These are phyloP conservation scores for Coprinopsis cinerea DNA, from an alignment of 768 basidiomycete genomes.

Conservation along the genomic window DNA sequence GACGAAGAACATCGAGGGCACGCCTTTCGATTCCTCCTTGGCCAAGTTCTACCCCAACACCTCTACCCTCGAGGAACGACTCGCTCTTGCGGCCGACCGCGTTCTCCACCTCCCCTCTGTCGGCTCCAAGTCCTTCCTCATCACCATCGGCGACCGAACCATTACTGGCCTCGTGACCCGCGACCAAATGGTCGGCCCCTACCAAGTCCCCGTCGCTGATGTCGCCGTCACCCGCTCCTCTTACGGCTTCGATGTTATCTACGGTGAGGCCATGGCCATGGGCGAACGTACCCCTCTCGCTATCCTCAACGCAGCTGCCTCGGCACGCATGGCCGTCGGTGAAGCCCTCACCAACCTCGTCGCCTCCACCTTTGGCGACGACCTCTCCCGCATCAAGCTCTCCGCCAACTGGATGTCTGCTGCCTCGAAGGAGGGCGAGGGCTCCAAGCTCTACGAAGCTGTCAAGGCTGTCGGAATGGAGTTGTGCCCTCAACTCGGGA, in stretches of 20 bases:
- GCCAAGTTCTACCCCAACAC: conserved; percentile 65
- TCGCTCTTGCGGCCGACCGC: conserved; percentile 66
- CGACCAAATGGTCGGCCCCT: conserved; percentile 99
- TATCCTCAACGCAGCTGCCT: conserved; percentile 79
- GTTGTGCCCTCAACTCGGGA: conserved; percentile 85
- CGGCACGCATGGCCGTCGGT: conserved; percentile 93
- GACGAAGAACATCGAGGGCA: conserved; percentile 29
- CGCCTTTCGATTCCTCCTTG: conserved; percentile 69
- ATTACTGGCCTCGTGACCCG: conserved; percentile 92
- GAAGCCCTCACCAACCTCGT: conserved; percentile 90
- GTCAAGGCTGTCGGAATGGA: conserved; percentile 89
- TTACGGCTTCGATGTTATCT: conserved; percentile 81
- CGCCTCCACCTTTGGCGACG: conserved; percentile 63
- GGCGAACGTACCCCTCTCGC: conserved; percentile 95
- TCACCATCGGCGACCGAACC: conserved; percentile 94
- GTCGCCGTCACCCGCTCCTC: conserved; percentile 94
- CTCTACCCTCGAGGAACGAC: conserved; percentile 35
- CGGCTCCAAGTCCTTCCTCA: conserved; percentile 93
- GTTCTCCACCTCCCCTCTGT: conserved; percentile 90
- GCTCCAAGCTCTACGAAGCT: conserved; percentile 83
- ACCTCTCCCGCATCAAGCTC: conserved; percentile 77
- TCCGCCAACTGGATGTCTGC: conserved; percentile 99
- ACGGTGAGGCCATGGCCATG: conserved; percentile 97
- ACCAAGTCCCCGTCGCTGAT: conserved; percentile 97
- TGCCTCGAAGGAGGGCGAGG: conserved; percentile 84